These are phyloP conservation scores for Entomortierella lignicola DNA, from an alignment of 192 early-diverging fungal genomes.

Conservation along the genomic window DNA sequence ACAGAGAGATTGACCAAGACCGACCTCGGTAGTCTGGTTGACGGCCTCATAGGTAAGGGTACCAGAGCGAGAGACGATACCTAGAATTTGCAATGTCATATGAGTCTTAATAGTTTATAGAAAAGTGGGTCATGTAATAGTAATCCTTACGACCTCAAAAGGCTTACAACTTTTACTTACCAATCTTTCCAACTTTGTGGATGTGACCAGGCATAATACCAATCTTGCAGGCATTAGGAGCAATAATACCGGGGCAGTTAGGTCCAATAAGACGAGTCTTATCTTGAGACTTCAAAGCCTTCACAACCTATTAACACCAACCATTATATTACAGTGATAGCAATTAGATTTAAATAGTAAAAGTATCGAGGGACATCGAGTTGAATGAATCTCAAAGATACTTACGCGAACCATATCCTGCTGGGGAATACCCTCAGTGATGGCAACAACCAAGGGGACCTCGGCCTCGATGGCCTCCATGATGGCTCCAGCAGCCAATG, in stretches of 20 bases:
- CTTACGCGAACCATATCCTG: slow-evolving; percentile 96
- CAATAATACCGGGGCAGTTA: slow-evolving; percentile 99
- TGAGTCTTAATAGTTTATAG: not conserved
- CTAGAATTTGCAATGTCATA: slow-evolving; percentile 57
- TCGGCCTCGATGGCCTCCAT: slow-evolving; percentile 98
- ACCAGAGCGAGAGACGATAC: slow-evolving; percentile 98
- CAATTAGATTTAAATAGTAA: too few relatives aligned
- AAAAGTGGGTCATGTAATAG: too few relatives aligned
- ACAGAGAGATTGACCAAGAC: slow-evolving; percentile 96
- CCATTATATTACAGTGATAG: too few relatives aligned
- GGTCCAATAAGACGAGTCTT: slow-evolving; percentile 98
- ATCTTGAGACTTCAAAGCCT: slow-evolving; percentile 90
- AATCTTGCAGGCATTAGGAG: slow-evolving; percentile 97
- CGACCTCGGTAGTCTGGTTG: slow-evolving; percentile 95
- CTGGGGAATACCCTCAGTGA: slow-evolving; percentile 99
- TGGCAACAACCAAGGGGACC: slow-evolving; percentile 94
- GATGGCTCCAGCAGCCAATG: slow-evolving; percentile 94
- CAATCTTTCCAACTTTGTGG: slow-evolving; percentile 95
- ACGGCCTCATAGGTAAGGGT: slow-evolving; percentile 99
- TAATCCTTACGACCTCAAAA: too few relatives aligned
- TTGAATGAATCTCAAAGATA: not conserved
- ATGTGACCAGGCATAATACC: slow-evolving; percentile 99
- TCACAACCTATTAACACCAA: slow-evolving; percentile 71
- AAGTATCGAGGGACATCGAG: too few relatives aligned
- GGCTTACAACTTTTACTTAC: slow-evolving; percentile 32